Conservation (phyloP, 495 filamentous ascomycete genomes). For the Lasiosphaeriaceae sp. region DNA sequence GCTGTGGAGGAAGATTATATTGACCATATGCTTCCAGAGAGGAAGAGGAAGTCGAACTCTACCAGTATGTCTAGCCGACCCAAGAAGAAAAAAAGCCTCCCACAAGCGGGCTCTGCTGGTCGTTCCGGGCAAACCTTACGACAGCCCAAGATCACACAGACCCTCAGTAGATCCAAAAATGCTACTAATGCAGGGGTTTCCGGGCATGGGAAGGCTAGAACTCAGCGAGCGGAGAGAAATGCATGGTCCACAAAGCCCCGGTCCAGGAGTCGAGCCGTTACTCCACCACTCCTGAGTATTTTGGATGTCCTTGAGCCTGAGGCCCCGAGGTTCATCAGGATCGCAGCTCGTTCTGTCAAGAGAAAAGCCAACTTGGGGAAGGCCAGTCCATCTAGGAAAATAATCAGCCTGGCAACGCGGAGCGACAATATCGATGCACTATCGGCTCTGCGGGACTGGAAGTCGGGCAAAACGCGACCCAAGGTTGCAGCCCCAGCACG, state of each 20-base stretch:
- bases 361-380: slow-evolving; percentile 60
- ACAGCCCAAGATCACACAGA: slow-evolving; percentile 46
- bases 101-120: slow-evolving; percentile 20
- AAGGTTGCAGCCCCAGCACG: slow-evolving; percentile 26
- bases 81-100: slow-evolving; percentile 25
- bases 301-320: slow-evolving; percentile 63
- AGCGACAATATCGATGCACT: slow-evolving; percentile 74
- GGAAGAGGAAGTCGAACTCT: slow-evolving; percentile 28
- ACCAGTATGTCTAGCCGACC: slow-evolving; percentile 8
- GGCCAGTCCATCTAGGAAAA: slow-evolving; percentile 70
- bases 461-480: slow-evolving; percentile 60
- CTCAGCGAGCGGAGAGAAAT: not conserved
- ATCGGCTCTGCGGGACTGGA: slow-evolving; percentile 68
- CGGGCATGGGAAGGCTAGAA: not conserved
- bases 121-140: slow-evolving; percentile 21
- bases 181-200: slow-evolving; percentile 1
- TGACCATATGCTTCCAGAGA: slow-evolving; percentile 49
- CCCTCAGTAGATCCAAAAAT: slow-evolving; percentile 30
- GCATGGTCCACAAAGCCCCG: not conserved
- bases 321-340: slow-evolving; percentile 68
- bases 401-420: slow-evolving; percentile 65
- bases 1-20: slow-evolving; percentile 51
- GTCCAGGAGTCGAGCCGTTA: slow-evolving; percentile 21
- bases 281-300: slow-evolving; percentile 58
- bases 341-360: slow-evolving; percentile 71